phyloP scores from a whole-genome alignment of 179 eudicot species.

The Beta macrorhiza region DNA sequence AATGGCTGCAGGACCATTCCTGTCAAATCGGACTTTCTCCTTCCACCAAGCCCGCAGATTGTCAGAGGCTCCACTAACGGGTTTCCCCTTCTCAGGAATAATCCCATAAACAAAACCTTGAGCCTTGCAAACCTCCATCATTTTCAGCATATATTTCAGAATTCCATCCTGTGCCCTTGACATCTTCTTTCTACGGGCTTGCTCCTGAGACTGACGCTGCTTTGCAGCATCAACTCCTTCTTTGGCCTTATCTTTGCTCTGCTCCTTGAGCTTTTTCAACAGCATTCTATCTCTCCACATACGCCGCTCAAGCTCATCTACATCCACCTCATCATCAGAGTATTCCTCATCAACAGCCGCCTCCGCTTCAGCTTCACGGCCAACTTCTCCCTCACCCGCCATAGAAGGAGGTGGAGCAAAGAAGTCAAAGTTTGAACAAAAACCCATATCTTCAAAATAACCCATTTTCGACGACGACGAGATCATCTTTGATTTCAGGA shows the following conservation, averaged over 20 bases:
- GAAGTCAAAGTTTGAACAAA: constrained; percentile 25
- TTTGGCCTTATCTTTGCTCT: constrained; percentile 23
- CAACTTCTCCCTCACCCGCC: constrained; percentile 25
- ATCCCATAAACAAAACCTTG: constrained; percentile 52
- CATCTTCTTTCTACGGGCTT: constrained; percentile 45
- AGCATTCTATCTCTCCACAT: constrained; percentile 41
- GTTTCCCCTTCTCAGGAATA: constrained; percentile 47
- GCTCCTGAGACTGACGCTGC: constrained; percentile 39
- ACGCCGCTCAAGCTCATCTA: constrained; percentile 41
- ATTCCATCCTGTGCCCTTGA: constrained; percentile 43
- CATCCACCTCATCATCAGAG: constrained; percentile 39
- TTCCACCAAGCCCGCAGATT: constrained; percentile 54
- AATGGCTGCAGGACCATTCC: constrained; percentile 48
- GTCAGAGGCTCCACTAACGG: constrained; percentile 43
- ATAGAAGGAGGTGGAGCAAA: constrained; percentile 14
- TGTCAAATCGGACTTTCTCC: constrained; percentile 43
- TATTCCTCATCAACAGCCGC: constrained; percentile 33
- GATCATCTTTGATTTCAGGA: neutral
- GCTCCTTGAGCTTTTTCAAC: constrained; percentile 35
- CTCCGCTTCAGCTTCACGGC: constrained; percentile 33
- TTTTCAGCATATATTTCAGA: constrained; percentile 42
- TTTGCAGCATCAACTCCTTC: constrained; percentile 28
- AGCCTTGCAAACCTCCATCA: constrained; percentile 51
- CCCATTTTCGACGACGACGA: constrained; percentile 10
- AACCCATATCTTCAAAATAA: constrained; percentile 32